Evolutionary conservation across 257 asterid species (phyloP), one percentile per base, ranked within the genome.

Genomic region (Ballota nigra): DNA sequence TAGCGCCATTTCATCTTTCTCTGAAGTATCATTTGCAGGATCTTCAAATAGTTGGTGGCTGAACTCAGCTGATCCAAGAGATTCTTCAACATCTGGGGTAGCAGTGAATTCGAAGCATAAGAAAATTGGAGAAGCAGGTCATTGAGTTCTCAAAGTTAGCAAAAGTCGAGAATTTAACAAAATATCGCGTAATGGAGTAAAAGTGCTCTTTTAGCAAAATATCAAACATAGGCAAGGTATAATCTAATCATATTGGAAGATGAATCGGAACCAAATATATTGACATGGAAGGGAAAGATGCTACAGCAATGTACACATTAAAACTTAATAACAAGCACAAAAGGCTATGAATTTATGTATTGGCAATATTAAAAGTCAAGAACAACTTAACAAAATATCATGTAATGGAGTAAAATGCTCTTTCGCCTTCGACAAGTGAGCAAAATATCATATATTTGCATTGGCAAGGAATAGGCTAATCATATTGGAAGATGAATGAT

Each of bases 51-150:
- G 77, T 74, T 80, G 85, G 59, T 49, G 69, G 20, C 69, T 74
- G 31, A 60, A 45, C 63, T 79, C 33, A 45, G 68, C 45, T 34
- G 89, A 75, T 75, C 38, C 82, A 58, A 78, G 64, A 66, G 79
- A 59, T 19, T 78, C 65, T 71, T 69, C 61, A 63, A 45, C 81
- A 73, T 72, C 94, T 89, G 86, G 52, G 67, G 65, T 47, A 60
- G 73, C 56, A 59, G 41, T 6, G 66, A 45, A 56, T 19, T 7
- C 5, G 20, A 66, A 68, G 72, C 59, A 76, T 82, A 74, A 76
- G 73, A 34, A 34, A 47, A 31, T 15, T 78, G 29, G 10, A 56
- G 16, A 73, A 55, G 45, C 49, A 28, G 60, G 31, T 61, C 16
- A 62, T 26, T n/a, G 49, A 18, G 41, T 19, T 60, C 34, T 18